These are phyloP conservation scores for Kazachstania kunashirensis DNA, from an alignment of 805 yeast genomes.

Conservation along the genomic window DNA sequence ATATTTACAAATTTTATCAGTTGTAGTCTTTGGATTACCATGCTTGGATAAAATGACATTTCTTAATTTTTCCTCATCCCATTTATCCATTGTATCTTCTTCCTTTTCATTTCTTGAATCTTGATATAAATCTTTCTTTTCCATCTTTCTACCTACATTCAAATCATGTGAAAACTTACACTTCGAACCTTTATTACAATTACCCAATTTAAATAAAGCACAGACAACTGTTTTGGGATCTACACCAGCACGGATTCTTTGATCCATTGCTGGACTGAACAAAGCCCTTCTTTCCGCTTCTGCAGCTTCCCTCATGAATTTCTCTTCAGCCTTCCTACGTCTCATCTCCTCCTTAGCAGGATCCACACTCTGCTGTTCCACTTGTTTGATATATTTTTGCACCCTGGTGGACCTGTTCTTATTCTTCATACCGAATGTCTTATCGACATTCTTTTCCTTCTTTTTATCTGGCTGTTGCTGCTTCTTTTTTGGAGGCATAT, in stretches of 20 bases:
- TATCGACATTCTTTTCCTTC: constrained; percentile 69
- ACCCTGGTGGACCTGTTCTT: constrained; percentile 91
- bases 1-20: constrained; percentile 87
- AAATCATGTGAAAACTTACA: constrained; percentile 94
- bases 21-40: constrained; percentile 88
- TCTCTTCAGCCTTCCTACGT: constrained; percentile 60
- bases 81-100: constrained; percentile 83
- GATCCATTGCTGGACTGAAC: constrained; percentile 58
- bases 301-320: constrained; percentile 85
- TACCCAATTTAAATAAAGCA: constrained; percentile 77
- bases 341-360: constrained; percentile 69
- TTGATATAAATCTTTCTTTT: constrained; percentile 84
- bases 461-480: constrained; percentile 42
- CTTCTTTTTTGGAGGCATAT: constrained; percentile 70
- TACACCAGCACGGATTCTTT: constrained; percentile 91
- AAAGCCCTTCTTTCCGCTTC: constrained; percentile 77
- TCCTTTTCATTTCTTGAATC: constrained; percentile 68
- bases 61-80: constrained; percentile 95
- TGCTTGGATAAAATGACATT: constrained; percentile 82
- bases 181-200: constrained; percentile 67
- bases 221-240: constrained; percentile 93
- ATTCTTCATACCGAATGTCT: constrained; percentile 92
- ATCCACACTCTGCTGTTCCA: constrained; percentile 46
- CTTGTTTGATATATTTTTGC: constrained; percentile 60
- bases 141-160: constrained; percentile 75